Conservation (phyloP, 768 basidiomycete species). For the Cyclocybe cylindracea region DNA sequence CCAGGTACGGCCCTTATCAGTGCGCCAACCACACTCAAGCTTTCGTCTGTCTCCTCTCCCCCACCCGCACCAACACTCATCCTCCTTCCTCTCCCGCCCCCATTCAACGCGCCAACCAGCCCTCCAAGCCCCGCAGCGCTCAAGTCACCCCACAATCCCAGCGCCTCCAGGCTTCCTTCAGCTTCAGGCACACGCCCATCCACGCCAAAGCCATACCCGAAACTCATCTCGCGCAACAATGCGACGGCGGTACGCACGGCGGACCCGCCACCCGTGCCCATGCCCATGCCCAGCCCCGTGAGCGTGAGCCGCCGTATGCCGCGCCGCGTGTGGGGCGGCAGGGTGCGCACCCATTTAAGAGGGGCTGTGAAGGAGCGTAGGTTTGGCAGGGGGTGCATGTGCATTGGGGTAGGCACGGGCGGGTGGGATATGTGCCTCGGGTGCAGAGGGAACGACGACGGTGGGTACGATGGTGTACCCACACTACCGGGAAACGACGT, state of each 20-base stretch:
- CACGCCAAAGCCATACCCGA: no score
- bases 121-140: constrained; percentile 24
- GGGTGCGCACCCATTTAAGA: no score
- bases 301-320: no score
- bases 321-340: no score
- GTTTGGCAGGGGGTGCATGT: constrained; percentile 33
- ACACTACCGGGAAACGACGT: constrained; percentile 32
- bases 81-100: constrained; percentile 2
- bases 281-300: no score
- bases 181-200: no score
- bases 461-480: constrained; percentile 19
- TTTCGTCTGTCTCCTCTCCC: constrained; percentile 26
- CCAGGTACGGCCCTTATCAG: constrained; percentile 31
- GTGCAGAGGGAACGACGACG: constrained; percentile 22
- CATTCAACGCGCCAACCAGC: constrained; percentile 3
- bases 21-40: constrained; percentile 26
- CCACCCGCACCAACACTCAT: constrained; percentile 12
- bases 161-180: constrained; percentile 25
- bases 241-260: no score
- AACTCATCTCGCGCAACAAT: no score
- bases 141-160: constrained; percentile 36
- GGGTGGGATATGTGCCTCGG: constrained; percentile 21
- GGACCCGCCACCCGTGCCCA: no score
- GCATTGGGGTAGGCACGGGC: no score
- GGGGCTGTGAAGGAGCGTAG: constrained; percentile 20